Evolutionary conservation across 495 filamentous ascomycete species (phyloP).

Genomic region (Chaetomidium leptoderma): DNA sequence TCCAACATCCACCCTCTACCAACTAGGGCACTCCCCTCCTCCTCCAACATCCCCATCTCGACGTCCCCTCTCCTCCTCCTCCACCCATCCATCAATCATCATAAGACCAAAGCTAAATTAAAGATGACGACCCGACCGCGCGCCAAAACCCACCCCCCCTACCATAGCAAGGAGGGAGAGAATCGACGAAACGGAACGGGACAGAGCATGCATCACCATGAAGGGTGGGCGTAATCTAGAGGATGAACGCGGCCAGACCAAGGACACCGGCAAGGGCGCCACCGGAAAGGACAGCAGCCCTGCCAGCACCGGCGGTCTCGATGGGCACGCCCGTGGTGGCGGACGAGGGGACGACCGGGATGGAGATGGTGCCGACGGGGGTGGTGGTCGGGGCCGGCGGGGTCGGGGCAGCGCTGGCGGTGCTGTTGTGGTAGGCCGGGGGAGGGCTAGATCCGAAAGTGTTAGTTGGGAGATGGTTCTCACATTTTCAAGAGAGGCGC

Average conservation of each 20-base stretch:
- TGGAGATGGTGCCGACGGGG: conserved; percentile 35
- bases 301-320: conserved; percentile 59
- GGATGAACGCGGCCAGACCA: conserved; percentile 66
- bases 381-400: conserved; percentile 31
- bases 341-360: conserved; percentile 27
- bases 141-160: too few relatives aligned
- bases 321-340: conserved; percentile 48
- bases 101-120: background rate
- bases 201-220: too few relatives aligned
- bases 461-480: conserved; percentile 4
- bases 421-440: conserved; percentile 33
- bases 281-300: conserved; percentile 62
- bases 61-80: background rate
- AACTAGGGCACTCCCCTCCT: background rate
- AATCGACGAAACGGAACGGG: too few relatives aligned
- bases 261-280: conserved; percentile 70
- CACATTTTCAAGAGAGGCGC: conserved; percentile 14
- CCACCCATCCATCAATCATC: conserved; percentile 5
- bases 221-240: too few relatives aligned
- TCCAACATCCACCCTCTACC: background rate
- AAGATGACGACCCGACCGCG: too few relatives aligned
- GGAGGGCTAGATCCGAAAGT: background rate
- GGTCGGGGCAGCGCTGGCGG: conserved; percentile 30
- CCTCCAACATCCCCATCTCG: conserved; percentile 1
- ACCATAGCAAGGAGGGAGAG: background rate